Evolutionary conservation across 441 rosid genomes (phyloP).

Genomic region (Croton laevigatus): DNA sequence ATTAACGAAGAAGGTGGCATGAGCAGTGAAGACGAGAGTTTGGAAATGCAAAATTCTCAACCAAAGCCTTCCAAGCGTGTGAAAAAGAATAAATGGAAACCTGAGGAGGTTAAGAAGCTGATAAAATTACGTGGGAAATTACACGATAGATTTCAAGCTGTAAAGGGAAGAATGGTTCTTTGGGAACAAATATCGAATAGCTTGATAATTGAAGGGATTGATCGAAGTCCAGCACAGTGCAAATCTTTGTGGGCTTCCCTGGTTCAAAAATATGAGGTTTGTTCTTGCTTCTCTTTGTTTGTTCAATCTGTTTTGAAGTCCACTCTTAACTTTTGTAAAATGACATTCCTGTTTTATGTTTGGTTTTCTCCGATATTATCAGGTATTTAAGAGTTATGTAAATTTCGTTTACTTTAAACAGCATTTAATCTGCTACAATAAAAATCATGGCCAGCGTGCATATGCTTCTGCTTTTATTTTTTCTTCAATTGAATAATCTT

Average conservation of each 20-base stretch:
- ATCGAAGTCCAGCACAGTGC: conserved; percentile 76
- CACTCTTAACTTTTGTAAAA: neutral
- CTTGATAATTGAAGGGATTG: conserved; percentile 57
- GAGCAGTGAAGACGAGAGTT: conserved; percentile 41
- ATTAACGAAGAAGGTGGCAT: conserved; percentile 29
- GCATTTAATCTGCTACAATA: neutral
- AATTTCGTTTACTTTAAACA: neutral
- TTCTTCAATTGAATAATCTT: neutral
- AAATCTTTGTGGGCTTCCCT: conserved; percentile 88
- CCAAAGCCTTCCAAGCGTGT: conserved; percentile 45
- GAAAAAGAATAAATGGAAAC: conserved; percentile 78
- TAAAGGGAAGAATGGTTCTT: conserved; percentile 88
- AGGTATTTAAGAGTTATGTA: neutral
- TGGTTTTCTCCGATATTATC: neutral
- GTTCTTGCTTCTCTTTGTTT: conserved; percentile 23
- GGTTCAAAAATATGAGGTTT: conserved; percentile 79
- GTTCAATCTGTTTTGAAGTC: neutral
- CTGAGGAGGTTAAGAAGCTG: conserved; percentile 74
- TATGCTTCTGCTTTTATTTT: neutral
- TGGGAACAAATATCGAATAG: conserved; percentile 85
- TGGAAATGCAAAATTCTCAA: conserved; percentile 36
- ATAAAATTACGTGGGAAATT: conserved; percentile 68
- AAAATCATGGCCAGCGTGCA: neutral
- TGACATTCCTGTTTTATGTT: neutral
- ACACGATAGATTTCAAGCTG: conserved; percentile 64